Conservation (phyloP, 2,329 filamentous ascomycete genomes). For the Fusarium xylarioides region DNA sequence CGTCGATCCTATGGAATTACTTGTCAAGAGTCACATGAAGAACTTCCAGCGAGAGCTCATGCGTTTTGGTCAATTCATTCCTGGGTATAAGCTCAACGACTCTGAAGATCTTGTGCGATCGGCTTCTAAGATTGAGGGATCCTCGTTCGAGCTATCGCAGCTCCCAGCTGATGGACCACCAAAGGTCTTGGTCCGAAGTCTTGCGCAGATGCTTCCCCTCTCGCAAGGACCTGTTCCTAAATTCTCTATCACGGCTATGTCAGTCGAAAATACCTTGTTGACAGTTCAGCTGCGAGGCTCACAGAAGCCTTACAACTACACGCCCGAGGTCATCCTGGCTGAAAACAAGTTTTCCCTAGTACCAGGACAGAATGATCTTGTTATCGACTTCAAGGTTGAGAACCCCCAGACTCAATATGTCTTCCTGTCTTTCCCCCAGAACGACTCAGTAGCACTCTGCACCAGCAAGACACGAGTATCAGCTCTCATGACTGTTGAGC, state of each 20-base stretch:
- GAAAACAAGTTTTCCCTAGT: background rate
- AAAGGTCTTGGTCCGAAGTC: constrained; percentile 9
- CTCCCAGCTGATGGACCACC: background rate
- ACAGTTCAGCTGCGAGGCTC: background rate
- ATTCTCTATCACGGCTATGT: background rate
- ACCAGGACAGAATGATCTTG: background rate
- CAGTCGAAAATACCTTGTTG: background rate
- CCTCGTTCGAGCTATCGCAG: background rate
- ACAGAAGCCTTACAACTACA: constrained; percentile 11
- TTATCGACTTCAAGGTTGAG: background rate
- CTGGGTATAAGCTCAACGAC: constrained; percentile 13
- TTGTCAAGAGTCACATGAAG: background rate
- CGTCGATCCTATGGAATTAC: background rate
- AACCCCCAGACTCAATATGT: constrained; percentile 16
- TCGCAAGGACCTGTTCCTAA: background rate
- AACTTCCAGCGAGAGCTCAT: constrained; percentile 10
- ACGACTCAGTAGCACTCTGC: constrained; percentile 6
- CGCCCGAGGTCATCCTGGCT: background rate
- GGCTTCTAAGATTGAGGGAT: background rate
- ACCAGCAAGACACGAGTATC: constrained; percentile 3
- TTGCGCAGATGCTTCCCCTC: constrained; percentile 1
- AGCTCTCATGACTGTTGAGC: constrained; percentile 17
- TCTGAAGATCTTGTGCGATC: background rate
- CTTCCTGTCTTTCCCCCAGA: constrained; percentile 3
- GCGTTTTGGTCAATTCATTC: constrained; percentile 14